phyloP scores from a whole-genome alignment of 441 rosid genomes.

The Macaranga tanarius region DNA sequence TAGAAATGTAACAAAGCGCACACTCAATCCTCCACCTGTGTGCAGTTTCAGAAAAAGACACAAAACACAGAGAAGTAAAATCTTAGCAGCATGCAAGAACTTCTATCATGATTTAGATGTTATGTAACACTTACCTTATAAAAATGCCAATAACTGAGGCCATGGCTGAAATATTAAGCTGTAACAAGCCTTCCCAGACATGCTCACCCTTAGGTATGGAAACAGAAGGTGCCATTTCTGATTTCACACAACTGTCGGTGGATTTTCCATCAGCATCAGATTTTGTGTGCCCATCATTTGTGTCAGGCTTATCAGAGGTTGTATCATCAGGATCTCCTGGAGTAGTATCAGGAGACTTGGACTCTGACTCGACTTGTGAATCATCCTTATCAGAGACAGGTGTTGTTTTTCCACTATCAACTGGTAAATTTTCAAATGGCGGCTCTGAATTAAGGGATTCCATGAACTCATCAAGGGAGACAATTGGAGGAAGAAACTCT shows the following conservation, averaged over 20 bases:
- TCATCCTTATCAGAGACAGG: conserved; percentile 43
- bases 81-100: not conserved
- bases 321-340: conserved; percentile 30
- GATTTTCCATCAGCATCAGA: conserved; percentile 30
- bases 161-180: conserved; percentile 51
- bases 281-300: conserved; percentile 24
- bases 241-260: conserved; percentile 26
- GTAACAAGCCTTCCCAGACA: conserved; percentile 80
- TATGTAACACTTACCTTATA: conserved; percentile 58
- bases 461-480: conserved; percentile 86
- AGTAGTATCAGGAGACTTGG: conserved; percentile 42
- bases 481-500: conserved; percentile 83
- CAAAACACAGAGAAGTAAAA: not conserved
- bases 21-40: not conserved
- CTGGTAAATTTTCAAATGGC: conserved; percentile 65
- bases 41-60: not conserved
- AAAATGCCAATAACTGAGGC: conserved; percentile 59
- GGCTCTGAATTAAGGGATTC: conserved; percentile 72
- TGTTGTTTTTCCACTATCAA: conserved; percentile 39
- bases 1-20: not conserved
- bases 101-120: not conserved
- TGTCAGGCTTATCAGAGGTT: conserved; percentile 35
- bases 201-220: conserved; percentile 42
- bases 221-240: conserved; percentile 21
- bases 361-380: conserved; percentile 31